phyloP scores from a whole-genome alignment of 2,329 filamentous ascomycete species.

The Talaromyces sp. region DNA sequence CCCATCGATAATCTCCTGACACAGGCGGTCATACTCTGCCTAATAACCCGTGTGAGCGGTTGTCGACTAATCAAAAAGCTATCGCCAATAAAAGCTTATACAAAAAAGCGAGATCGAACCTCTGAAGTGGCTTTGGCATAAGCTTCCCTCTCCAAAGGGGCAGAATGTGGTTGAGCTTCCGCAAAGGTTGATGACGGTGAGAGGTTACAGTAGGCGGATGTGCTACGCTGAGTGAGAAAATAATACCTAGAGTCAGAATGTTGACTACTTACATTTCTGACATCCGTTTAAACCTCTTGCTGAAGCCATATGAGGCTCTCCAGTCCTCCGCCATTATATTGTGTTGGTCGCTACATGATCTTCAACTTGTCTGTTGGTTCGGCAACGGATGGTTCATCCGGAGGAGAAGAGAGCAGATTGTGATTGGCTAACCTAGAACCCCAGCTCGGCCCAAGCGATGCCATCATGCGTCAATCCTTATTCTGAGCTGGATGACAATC shows the following conservation, averaged over 20 bases:
- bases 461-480: neutral
- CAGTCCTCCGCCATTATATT: constrained; percentile 39
- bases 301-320: constrained; percentile 56
- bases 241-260: neutral
- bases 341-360: neutral
- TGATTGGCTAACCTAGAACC: neutral
- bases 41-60: constrained; percentile 37
- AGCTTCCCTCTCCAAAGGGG: constrained; percentile 58
- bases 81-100: neutral
- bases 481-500: neutral
- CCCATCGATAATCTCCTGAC: constrained; percentile 40
- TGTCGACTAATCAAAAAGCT: neutral
- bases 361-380: neutral
- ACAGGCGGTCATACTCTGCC: constrained; percentile 56
- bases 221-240: constrained; percentile 36
- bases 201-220: constrained; percentile 49
- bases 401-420: neutral
- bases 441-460: constrained; percentile 6
- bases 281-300: constrained; percentile 63
- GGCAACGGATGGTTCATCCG: neutral
- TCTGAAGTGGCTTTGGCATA: constrained; percentile 39
- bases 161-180: constrained; percentile 59
- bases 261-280: constrained; percentile 56
- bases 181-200: constrained; percentile 46
- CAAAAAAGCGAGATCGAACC: constrained; percentile 27